A percentile compares a stretch with the other conserved stretches of the same genome.
Evolutionary conservation across 257 asterid genomes (phyloP).

Genomic region (Solanum pinnatisectum): DNA sequence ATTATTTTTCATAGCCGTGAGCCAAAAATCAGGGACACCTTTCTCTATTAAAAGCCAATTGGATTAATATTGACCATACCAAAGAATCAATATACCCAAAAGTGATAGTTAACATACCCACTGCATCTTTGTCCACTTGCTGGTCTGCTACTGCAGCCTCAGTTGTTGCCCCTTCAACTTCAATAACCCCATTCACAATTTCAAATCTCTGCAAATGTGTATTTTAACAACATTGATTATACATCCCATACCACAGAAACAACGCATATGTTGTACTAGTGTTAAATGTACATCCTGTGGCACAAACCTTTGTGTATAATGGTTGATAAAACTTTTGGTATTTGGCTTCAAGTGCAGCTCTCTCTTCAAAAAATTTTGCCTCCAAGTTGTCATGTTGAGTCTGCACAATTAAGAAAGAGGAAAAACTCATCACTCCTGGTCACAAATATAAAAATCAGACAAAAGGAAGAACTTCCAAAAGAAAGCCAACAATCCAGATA

Average conservation of each 20-base stretch:
- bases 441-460: neutral
- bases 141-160: neutral
- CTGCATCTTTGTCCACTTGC: slow-evolving; percentile 3
- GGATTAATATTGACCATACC: neutral
- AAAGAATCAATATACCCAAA: neutral
- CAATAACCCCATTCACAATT: slow-evolving; percentile 27
- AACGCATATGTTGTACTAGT: neutral
- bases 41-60: slow-evolving; percentile 4
- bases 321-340: slow-evolving; percentile 62
- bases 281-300: neutral
- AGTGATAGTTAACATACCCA: slow-evolving; percentile 10
- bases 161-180: neutral
- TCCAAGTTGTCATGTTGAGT: slow-evolving; percentile 47
- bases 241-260: neutral
- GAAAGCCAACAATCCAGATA: neutral
- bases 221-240: neutral
- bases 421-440: neutral
- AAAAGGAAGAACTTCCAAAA: neutral
- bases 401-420: slow-evolving; percentile 14
- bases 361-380: slow-evolving; percentile 57
- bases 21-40: slow-evolving; percentile 20
- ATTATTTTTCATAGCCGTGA: slow-evolving; percentile 9
- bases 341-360: slow-evolving; percentile 61
- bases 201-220: neutral
- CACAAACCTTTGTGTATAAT: slow-evolving; percentile 39